These are phyloP conservation scores for Sporothrix protearum DNA, from an alignment of 2,329 filamentous ascomycete genomes.

Conservation along the genomic window DNA sequence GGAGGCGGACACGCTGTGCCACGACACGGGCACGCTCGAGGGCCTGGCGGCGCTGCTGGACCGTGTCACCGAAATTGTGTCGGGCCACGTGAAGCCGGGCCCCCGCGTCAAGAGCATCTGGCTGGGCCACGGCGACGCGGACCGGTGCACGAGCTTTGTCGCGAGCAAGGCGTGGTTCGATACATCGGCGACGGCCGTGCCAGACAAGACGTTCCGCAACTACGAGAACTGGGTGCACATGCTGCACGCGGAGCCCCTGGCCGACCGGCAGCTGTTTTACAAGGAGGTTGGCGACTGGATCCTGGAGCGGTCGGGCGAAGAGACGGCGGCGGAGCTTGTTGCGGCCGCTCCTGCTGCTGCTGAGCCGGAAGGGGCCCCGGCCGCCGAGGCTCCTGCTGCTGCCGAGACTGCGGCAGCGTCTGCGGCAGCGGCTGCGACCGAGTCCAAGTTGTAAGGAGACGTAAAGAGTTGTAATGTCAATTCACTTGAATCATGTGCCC, in stretches of 20 bases:
- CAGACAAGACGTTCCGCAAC: conserved; percentile 66
- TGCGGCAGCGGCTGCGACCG: not conserved
- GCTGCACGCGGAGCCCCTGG: conserved; percentile 55
- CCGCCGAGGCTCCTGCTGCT: conserved; percentile 1
- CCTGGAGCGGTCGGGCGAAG: conserved; percentile 41
- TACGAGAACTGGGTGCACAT: conserved; percentile 81
- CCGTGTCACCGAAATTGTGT: conserved; percentile 59
- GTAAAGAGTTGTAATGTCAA: not conserved
- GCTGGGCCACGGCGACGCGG: conserved; percentile 72
- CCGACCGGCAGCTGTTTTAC: conserved; percentile 51
- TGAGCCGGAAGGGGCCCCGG: not conserved
- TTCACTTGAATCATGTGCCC: not conserved
- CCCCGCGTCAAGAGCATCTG: conserved; percentile 61
- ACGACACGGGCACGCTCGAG: conserved; percentile 79
- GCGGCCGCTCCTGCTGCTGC: not conserved
- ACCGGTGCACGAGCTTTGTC: conserved; percentile 64
- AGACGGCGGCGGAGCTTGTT: no score
- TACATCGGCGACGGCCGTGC: conserved; percentile 45
- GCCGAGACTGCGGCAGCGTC: no score
- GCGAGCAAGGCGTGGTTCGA: conserved; percentile 64
- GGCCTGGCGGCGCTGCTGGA: conserved; percentile 75
- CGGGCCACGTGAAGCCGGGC: conserved; percentile 52
- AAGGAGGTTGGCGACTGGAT: conserved; percentile 66
- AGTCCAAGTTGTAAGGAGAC: conserved; percentile 21
- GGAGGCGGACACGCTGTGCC: conserved; percentile 65